Evolutionary conservation across 2,329 filamentous ascomycete genomes (phyloP).

Genomic region (Ceratocystis albifundus): DNA sequence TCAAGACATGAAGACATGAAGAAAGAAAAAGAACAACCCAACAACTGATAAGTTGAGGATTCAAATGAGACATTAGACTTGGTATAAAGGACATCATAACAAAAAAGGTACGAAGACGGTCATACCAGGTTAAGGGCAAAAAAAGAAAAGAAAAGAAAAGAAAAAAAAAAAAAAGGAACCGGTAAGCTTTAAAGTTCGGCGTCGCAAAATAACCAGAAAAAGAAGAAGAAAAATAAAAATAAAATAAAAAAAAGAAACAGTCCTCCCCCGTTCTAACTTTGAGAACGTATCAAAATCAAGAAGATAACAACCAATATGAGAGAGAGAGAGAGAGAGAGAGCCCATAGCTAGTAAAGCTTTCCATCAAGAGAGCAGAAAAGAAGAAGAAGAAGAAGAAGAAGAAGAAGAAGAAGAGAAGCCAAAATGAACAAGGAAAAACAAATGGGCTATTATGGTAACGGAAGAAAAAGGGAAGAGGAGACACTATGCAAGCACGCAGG

Average conservation of each 20-base stretch:
- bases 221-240: not conserved
- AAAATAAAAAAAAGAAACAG: conserved; percentile 19
- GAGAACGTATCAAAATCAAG: conserved; percentile 6
- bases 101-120: conserved; percentile 1
- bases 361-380: not conserved
- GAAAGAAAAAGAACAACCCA: not conserved
- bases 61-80: conserved; percentile 10
- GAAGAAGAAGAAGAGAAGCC: not conserved
- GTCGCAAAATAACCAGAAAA: not conserved
- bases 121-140: not conserved
- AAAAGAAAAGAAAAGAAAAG: not conserved
- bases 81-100: conserved; percentile 11
- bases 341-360: too few species aligned
- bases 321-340: too few species aligned
- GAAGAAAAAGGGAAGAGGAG: not conserved
- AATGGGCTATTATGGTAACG: not conserved
- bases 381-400: not conserved
- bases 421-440: not conserved
- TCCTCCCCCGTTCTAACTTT: not conserved
- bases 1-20: not conserved
- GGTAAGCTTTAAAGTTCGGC: not conserved
- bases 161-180: not conserved
- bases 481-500: not conserved
- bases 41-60: conserved; percentile 7
- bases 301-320: conserved; percentile 7